Evolutionary conservation across 495 filamentous ascomycete species (phyloP), one percentile per base, ranked within the genome.

Genomic region (Talaromyces liani): DNA sequence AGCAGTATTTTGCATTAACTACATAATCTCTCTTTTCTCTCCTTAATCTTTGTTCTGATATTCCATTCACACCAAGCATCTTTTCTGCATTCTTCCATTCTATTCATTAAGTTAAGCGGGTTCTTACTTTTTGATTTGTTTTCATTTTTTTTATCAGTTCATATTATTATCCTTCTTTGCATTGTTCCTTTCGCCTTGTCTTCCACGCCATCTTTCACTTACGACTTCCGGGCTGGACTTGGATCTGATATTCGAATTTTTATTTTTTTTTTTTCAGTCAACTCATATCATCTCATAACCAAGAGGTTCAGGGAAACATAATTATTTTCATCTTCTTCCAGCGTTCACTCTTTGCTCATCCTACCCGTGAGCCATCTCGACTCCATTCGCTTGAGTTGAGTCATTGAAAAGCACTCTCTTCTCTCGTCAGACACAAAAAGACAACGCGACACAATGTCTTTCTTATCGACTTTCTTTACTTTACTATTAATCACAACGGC

Each of bases 211-310:
- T 62, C 65, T 18, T 39, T 59, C 64, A 60, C 61, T 56, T 59
- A 62, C 60, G 65, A 64, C 63, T 61, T 49, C 68, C 68, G 67
- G 66, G 66, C 64, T 63, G 56, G 64, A 66, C 63, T 65, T 65
- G 58, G 64, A 36, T 51, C 65, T 60, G 63, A 36, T 55, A 55
- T 49, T 55, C 18, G 10, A 54, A n/a, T n/a, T n/a, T n/a, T n/a
- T n/a, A n/a, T n/a, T n/a, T n/a, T 7, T 55, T 12, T 29, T 55
- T 31, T 31, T 31, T 31, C n/a, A 24, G 45, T 49, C 36, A 41
- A 16, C n/a, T 49, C 45, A 27, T 22, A 7, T 14, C 22, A 55
- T 55, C 20, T 54, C 12, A 55, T 27, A 20, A 55, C 2, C 7
- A 14, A 24, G 51, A 41, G 51, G 29, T 8, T 29, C 20, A 27